Percentiles rank a stretch among this genome's conserved stretches.
Evolutionary conservation across 176 grass and related monocot genomes (phyloP).

Genomic region (Triticum monococcum): DNA sequence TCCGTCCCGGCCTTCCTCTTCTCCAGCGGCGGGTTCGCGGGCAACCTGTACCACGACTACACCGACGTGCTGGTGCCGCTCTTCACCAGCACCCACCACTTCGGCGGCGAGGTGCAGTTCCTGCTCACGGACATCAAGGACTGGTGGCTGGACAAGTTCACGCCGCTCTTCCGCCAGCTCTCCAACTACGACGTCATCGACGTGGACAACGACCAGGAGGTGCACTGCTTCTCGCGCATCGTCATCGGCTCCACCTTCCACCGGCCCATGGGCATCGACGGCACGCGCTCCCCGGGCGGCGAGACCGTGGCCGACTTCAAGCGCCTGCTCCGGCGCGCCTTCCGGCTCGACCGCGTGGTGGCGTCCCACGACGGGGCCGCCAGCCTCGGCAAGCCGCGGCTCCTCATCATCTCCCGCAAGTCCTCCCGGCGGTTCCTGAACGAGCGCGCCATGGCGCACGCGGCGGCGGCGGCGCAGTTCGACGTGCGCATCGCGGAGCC

Average conservation of each 20-base stretch:
- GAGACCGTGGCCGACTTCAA: conserved; percentile 70
- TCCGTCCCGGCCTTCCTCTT: conserved; percentile 75
- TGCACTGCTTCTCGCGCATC: conserved; percentile 72
- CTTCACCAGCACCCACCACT: conserved; percentile 62
- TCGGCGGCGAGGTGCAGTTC: conserved; percentile 71
- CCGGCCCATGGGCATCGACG: conserved; percentile 68
- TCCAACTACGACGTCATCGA: conserved; percentile 73
- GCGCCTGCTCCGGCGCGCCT: conserved; percentile 58
- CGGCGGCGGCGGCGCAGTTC: conserved; percentile 41
- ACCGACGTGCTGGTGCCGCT: conserved; percentile 82
- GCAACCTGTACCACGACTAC: conserved; percentile 92
- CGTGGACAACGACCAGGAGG: conserved; percentile 62
- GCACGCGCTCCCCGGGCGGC: conserved; percentile 2
- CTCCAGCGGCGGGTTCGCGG: conserved; percentile 82
- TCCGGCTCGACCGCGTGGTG: conserved; percentile 58
- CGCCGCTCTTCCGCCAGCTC: conserved; percentile 60
- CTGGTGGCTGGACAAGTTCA: conserved; percentile 86
- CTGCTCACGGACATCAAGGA: conserved; percentile 54
- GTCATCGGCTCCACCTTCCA: conserved; percentile 69
- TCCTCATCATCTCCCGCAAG: conserved; percentile 77
- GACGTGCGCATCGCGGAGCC: conserved; percentile 68
- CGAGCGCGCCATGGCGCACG: conserved; percentile 59
- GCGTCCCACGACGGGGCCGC: conserved; percentile 44
- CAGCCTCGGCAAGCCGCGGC: conserved; percentile 26
- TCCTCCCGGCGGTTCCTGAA: conserved; percentile 55